A percentile compares a stretch with the other conserved stretches of the same genome.
Evolutionary conservation across 345 rosid species (phyloP).

Genomic region (Rhodomyrtus tomentosa): DNA sequence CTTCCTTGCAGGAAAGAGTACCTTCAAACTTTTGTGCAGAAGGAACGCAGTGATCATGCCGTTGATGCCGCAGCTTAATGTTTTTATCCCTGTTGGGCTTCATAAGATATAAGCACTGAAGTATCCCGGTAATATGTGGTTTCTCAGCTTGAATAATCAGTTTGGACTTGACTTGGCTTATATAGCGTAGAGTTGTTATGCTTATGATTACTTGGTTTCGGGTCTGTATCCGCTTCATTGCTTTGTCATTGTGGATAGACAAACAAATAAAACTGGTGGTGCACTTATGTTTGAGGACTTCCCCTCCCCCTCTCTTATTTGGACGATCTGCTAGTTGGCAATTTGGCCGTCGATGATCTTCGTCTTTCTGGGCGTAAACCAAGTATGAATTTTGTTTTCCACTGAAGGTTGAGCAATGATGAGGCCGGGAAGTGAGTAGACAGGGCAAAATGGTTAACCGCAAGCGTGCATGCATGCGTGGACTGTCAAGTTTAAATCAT

Average conservation of each 20-base stretch:
- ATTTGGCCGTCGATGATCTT: background rate
- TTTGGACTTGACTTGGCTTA: background rate
- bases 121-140: background rate
- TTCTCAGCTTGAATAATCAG: background rate
- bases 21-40: slow-evolving; percentile 34
- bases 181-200: background rate
- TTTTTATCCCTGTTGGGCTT: background rate
- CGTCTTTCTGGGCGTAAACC: background rate
- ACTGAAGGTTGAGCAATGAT: background rate
- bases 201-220: background rate
- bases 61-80: slow-evolving; percentile 40
- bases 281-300: background rate
- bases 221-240: background rate
- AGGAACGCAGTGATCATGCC: slow-evolving; percentile 12
- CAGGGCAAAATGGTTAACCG: background rate
- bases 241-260: background rate
- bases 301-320: background rate
- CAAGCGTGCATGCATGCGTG: background rate
- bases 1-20: slow-evolving; percentile 61
- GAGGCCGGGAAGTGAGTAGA: background rate
- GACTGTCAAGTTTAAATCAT: background rate
- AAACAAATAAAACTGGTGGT: background rate
- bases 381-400: background rate
- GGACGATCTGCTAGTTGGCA: background rate
- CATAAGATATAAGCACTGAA: background rate